Percentiles rank a stretch among this genome's conserved stretches.
Evolutionary conservation across 768 basidiomycete species (phyloP).

Genomic region (Pleurotus sapidus): DNA sequence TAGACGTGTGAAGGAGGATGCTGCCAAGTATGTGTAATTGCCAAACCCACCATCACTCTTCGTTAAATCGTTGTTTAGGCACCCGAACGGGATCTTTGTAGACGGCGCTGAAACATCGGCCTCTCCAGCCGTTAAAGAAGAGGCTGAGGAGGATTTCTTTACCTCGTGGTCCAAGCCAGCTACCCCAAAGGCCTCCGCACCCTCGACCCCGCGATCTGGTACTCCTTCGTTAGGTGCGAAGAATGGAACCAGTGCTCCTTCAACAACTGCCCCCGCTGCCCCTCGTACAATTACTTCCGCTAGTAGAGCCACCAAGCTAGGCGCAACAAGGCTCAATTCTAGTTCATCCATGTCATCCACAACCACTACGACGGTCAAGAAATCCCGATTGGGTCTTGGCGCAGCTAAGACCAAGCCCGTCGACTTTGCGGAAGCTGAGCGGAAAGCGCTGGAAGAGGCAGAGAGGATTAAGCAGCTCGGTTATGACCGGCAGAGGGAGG

Average conservation of each 20-base stretch:
- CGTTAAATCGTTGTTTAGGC: constrained; percentile 39
- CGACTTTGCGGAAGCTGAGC: constrained; percentile 93
- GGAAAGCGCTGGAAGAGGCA: constrained; percentile 87
- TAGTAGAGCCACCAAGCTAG: constrained; percentile 9
- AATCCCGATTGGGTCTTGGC: constrained; percentile 69
- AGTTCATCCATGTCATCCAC: constrained; percentile 24
- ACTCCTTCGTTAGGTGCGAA: constrained; percentile 60
- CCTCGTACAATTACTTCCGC: constrained; percentile 56
- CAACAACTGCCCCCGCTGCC: constrained; percentile 27
- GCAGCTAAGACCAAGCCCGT: constrained; percentile 86
- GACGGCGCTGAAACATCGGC: constrained; percentile 66
- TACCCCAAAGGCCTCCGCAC: constrained; percentile 49
- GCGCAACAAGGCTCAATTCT: constrained; percentile 35
- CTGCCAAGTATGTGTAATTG: constrained; percentile 44
- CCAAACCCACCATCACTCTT: background rate
- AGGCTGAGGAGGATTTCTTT: constrained; percentile 90
- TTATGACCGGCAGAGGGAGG: constrained; percentile 84
- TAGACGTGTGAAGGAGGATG: constrained; percentile 76
- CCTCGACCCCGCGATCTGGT: constrained; percentile 46
- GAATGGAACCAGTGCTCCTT: constrained; percentile 27
- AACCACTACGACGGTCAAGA: constrained; percentile 41
- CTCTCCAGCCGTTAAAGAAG: constrained; percentile 35
- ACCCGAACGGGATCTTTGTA: constrained; percentile 72
- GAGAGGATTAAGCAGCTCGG: constrained; percentile 90
- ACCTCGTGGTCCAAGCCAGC: constrained; percentile 92